Evolutionary conservation across 169 alveolate genomes (phyloP).

Genomic region (Plasmodium vivax): DNA sequence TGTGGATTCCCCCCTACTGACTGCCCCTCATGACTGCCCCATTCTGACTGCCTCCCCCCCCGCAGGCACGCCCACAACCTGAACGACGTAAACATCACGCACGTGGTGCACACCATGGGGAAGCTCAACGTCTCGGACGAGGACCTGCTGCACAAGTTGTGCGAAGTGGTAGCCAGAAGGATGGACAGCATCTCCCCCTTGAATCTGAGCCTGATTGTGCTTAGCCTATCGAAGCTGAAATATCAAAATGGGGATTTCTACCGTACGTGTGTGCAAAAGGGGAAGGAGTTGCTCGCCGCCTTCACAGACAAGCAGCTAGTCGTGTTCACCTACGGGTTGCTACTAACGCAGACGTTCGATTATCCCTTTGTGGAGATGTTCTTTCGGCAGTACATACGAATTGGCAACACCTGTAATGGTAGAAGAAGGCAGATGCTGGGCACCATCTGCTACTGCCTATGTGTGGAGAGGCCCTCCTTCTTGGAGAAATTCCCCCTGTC

Average conservation of each 20-base stretch:
- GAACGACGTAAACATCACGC: constrained; percentile 45
- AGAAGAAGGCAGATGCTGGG: constrained; percentile 14
- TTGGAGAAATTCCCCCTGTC: constrained; percentile 34
- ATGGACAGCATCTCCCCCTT: constrained; percentile 29
- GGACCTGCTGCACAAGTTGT: constrained; percentile 2
- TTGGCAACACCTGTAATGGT: neutral
- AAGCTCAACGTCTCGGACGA: constrained; percentile 39
- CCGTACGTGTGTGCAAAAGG: constrained; percentile 24
- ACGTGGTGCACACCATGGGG: constrained; percentile 48
- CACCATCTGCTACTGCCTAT: constrained; percentile 38
- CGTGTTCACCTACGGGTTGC: constrained; percentile 26
- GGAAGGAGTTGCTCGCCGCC: constrained; percentile 26
- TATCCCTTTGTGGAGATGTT: constrained; percentile 31
- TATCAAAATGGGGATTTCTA: constrained; percentile 22
- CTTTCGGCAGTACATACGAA: constrained; percentile 19
- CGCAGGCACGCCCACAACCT: constrained; percentile 6
- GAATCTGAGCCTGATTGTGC: constrained; percentile 57
- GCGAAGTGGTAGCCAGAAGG: constrained; percentile 24
- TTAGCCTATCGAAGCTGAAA: constrained; percentile 23
- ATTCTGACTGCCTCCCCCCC: neutral
- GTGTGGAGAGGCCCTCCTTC: constrained; percentile 16
- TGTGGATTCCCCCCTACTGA: too few species aligned
- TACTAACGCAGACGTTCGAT: constrained; percentile 33
- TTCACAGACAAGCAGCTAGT: constrained; percentile 54
- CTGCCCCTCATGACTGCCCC: neutral